Base-by-base conservation (phyloP, 345 rosid genomes). In the Populus alba region DNA sequence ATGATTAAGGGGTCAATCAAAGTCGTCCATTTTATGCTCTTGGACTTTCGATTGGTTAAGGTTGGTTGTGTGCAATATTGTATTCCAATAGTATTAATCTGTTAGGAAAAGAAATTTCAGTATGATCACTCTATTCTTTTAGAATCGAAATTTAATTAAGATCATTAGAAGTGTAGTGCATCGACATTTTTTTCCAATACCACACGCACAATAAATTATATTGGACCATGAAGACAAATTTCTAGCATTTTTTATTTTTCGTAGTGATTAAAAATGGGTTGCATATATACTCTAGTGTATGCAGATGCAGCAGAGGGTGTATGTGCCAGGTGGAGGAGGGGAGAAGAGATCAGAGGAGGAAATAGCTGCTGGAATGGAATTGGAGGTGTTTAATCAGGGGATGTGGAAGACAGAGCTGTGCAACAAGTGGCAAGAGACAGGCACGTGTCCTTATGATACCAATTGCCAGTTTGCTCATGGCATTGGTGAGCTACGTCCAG, bases 251-350 rank as follows among this genome's bases (percentile, higher is more conserved):
- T 22, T 8, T n/a, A 8, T 49, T 16, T 15, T 51, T 57, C 8
- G 27, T 3, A 22, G 27, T n/a, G 62, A n/a, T n/a, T n/a, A 11
- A 57, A 57, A 57, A 57, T 23, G 62, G 27, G 25, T 57, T 57
- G 23, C 45, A 41, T 57, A 57, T 57, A 57, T 9, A 57, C 23
- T 3, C 8, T n/a, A 51, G 62, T 72, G 1, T 35, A 31, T 68
- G 75, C 70, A 76, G 78, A 79, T 81, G 43, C 80, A 90, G 71
- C 84, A 75, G 45, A 79, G 77, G 59, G 83, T 84, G 57, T 37
- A 76, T 37, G 86, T 80, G 66, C 37, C 83, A 8, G 70, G 73
- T 29, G 68, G 75, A 43, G 59, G 72, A 37, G 72, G 68, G 47
- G 51, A 66, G 68, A 41, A 31, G 71, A 45, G 61, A 47, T 23